Base-by-base conservation (phyloP, 305 asterid species). In the Petunia hybrid region DNA sequence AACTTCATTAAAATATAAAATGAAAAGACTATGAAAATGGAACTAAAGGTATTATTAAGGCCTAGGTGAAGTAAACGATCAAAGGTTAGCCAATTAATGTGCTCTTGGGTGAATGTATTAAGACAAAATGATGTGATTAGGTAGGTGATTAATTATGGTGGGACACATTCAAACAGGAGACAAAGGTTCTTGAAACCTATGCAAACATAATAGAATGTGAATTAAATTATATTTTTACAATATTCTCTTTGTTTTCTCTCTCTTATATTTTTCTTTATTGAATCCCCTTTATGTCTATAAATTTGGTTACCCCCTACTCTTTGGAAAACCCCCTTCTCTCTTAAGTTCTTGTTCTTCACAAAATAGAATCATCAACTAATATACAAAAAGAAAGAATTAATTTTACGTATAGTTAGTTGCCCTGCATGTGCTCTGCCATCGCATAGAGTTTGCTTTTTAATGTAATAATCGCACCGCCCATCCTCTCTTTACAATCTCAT, bases 391-490 rank as follows among this genome's bases (percentile, higher is more conserved):
- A 56, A 74, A n/a, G 46, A 13, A 76, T 48, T 48, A n/a, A 56
- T 61, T 39, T 45, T 35, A 4, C 73, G 6, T 70, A 39, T 43
- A 62, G 84, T 84, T 85, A 77, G 89, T 87, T 87, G 87, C 88
- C 76, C 81, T 90, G 89, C 98, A 94, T 91, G 95, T 94, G 98
- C 94, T 86, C 88, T 88, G 95, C 93, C 91, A 90, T 90, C 91
- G 76, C 91, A 88, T 88, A 87, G 40, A 85, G 81, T 61, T 76
- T 85, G 79, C 85, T 91, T 92, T 89, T 83, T 84, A 78, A 80
- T 80, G 56, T 80, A 83, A 88, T 83, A 88, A 88, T 88, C 94
- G 81, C 89, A 90, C 97, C 93, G 92, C 85, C 94, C 92, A 85
- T 80, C 22, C 85, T 83, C 80, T 55, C 85, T 83, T 84, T 75